Evolutionary conservation across 148 eudicot species (phyloP).

Genomic region (Rhododendron ovatum): DNA sequence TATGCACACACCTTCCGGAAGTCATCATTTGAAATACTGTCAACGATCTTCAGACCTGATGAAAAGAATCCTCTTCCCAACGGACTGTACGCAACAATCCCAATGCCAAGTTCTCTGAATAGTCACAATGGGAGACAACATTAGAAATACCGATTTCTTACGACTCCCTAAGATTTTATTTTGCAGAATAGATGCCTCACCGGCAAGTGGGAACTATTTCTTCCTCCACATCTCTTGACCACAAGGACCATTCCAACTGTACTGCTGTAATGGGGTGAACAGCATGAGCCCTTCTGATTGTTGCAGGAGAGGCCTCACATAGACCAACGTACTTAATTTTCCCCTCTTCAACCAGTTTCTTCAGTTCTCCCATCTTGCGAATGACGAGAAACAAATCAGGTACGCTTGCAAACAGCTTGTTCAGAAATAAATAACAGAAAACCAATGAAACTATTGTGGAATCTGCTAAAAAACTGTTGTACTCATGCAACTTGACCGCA

Average conservation of each 20-base stretch:
- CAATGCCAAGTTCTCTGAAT: conserved; percentile 18
- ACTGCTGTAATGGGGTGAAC: conserved; percentile 17
- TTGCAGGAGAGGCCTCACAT: conserved; percentile 15
- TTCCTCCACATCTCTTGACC: conserved; percentile 17
- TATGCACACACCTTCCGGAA: background rate
- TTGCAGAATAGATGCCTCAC: background rate
- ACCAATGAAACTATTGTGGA: background rate
- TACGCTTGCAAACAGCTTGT: background rate
- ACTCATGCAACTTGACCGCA: background rate
- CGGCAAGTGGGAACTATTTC: conserved; percentile 21
- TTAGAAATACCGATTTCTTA: background rate
- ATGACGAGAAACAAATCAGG: background rate
- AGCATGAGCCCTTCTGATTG: conserved; percentile 21
- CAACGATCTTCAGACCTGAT: conserved; percentile 2
- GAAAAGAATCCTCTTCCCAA: conserved; percentile 18
- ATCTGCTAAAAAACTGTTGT: no score
- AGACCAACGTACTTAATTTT: conserved; percentile 20
- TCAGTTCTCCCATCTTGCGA: conserved; percentile 18
- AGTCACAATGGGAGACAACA: background rate
- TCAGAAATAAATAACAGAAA: background rate
- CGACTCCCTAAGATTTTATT: background rate
- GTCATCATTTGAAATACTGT: background rate
- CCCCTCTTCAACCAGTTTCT: conserved; percentile 21
- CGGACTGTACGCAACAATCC: conserved; percentile 15
- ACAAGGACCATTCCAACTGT: conserved; percentile 21